Conservation (phyloP, 306 rosid genomes). For the Prunus mira region DNA sequence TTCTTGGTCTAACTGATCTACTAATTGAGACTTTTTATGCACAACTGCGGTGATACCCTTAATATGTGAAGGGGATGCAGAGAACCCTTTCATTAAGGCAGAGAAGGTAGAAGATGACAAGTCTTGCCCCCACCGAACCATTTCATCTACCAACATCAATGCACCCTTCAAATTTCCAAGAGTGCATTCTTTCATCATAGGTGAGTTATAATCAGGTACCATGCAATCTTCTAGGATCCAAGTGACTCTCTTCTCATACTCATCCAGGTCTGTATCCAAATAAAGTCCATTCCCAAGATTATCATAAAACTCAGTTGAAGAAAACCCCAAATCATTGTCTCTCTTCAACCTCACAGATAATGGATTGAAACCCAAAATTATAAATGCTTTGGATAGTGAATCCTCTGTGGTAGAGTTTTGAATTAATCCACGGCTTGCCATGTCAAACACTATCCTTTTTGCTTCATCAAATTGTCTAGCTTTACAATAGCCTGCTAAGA, state of each 20-base stretch:
- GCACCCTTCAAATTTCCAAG: conserved; percentile 45
- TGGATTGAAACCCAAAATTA: conserved; percentile 67
- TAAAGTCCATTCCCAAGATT: conserved; percentile 88
- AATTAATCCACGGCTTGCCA: conserved; percentile 58
- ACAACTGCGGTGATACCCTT: conserved; percentile 33
- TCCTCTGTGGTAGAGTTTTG: conserved; percentile 42
- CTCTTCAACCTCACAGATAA: conserved; percentile 67
- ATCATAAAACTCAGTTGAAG: conserved; percentile 75
- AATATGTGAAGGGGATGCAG: conserved; percentile 46
- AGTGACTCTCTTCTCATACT: conserved; percentile 56
- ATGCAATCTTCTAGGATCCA: conserved; percentile 55
- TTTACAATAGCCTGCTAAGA: conserved; percentile 83
- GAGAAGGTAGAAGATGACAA: conserved; percentile 46
- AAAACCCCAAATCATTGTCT: conserved; percentile 53
- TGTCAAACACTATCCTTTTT: conserved; percentile 47
- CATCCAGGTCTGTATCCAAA: conserved; percentile 72
- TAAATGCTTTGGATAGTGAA: conserved; percentile 63
- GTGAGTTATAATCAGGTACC: conserved; percentile 53
- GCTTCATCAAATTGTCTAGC: conserved; percentile 65
- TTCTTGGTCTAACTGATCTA: conserved; percentile 50
- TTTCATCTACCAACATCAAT: conserved; percentile 51
- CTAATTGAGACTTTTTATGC: conserved; percentile 47
- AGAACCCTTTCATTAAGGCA: conserved; percentile 46
- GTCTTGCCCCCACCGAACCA: conserved; percentile 81
- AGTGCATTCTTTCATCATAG: conserved; percentile 41